Conservation (phyloP, 108 stramenopile genomes). For the Tribonema minus region DNA sequence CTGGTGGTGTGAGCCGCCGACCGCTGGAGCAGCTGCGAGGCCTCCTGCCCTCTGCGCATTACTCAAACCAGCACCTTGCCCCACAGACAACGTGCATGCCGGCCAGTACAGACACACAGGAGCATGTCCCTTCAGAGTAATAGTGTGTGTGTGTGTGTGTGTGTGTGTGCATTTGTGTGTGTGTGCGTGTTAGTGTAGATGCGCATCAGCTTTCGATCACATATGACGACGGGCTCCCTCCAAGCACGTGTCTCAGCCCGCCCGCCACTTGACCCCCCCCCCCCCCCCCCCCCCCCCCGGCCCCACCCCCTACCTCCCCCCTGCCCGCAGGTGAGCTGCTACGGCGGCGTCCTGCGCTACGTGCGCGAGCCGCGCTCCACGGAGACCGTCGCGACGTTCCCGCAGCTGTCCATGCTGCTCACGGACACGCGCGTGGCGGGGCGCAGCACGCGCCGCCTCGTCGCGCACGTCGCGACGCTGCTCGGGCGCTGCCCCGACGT, state of each 20-base stretch:
- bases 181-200: background rate
- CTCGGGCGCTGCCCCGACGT: background rate
- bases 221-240: background rate
- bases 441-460: constrained; percentile 28
- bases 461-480: constrained; percentile 21
- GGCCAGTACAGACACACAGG: too few relatives aligned
- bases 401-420: constrained; percentile 45
- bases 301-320: background rate
- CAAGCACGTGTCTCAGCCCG: background rate
- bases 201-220: too few relatives aligned
- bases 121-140: too few relatives aligned
- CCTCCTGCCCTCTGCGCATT: too few relatives aligned
- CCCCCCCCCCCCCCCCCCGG: background rate
- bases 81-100: too few relatives aligned
- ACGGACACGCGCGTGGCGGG: constrained; percentile 59
- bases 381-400: constrained; percentile 7
- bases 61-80: too few relatives aligned
- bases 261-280: background rate
- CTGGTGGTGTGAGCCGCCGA: too few relatives aligned
- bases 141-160: background rate
- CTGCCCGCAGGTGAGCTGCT: background rate
- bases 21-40: too few relatives aligned
- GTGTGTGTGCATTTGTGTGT: background rate
- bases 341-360: background rate
- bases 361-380: background rate